Conservation (phyloP, 108 stramenopile genomes). For the Asterionellopsis glacialis region DNA sequence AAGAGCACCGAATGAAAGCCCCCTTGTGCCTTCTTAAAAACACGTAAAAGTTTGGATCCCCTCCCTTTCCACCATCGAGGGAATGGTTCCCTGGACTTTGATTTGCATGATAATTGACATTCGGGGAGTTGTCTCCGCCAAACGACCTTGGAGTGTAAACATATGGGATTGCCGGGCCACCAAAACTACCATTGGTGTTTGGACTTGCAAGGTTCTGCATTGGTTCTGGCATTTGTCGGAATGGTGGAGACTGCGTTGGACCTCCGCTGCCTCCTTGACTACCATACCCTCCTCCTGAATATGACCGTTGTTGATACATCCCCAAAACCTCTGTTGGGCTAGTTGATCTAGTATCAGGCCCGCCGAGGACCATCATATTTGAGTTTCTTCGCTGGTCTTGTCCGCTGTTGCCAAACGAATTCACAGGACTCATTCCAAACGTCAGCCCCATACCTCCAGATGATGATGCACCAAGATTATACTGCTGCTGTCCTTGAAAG, state of each 20-base stretch:
- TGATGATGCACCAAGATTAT: conserved; percentile 20
- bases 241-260: conserved; percentile 3
- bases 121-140: neutral
- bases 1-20: conserved; percentile 55
- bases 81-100: neutral
- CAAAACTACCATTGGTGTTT: conserved; percentile 3
- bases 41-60: conserved; percentile 29
- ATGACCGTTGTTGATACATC: conserved; percentile 28
- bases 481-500: conserved; percentile 1
- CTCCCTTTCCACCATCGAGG: conserved; percentile 8
- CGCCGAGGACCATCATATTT: conserved; percentile 36
- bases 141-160: neutral
- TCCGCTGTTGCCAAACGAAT: conserved; percentile 44
- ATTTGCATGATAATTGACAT: neutral
- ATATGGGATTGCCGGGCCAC: conserved; percentile 2
- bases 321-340: conserved; percentile 49
- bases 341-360: conserved; percentile 14
- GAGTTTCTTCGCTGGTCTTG: conserved; percentile 15
- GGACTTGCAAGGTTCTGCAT: neutral
- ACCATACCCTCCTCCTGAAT: conserved; percentile 20
- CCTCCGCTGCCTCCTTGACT: conserved; percentile 9
- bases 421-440: conserved; percentile 49
- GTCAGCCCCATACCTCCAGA: conserved; percentile 23
- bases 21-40: conserved; percentile 43
- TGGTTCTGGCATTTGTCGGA: conserved; percentile 5